Percentiles rank a stretch among this genome's conserved stretches.
These are phyloP conservation scores for Eucalyptus urophylla DNA, from an alignment of 345 rosid genomes.

Conservation along the genomic window DNA sequence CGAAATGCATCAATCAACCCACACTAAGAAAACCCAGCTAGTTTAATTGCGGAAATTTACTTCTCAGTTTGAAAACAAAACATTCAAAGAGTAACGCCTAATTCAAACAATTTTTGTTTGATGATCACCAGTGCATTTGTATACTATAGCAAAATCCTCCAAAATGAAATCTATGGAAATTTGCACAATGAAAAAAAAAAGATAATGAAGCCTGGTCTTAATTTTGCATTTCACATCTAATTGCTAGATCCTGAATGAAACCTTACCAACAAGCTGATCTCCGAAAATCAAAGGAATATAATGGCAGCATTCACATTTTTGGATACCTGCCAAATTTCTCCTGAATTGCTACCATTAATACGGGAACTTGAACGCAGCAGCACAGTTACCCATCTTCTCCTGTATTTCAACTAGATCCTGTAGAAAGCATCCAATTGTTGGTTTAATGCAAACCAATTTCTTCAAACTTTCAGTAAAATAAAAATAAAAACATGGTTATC, in stretches of 20 bases:
- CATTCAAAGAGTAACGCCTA: neutral
- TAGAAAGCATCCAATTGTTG: too few relatives aligned
- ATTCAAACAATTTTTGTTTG: neutral
- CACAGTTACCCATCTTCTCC: slow-evolving; percentile 13
- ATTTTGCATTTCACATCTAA: slow-evolving; percentile 24
- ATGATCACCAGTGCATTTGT: neutral
- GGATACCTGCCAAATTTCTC: slow-evolving; percentile 21
- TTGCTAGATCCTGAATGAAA: slow-evolving; percentile 13
- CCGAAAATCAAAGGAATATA: slow-evolving; percentile 18
- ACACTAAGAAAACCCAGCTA: neutral
- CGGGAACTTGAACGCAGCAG: slow-evolving; percentile 14
- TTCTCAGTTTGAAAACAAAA: neutral
- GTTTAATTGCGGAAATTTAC: neutral
- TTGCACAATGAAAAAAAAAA: neutral
- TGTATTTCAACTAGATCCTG: too few relatives aligned
- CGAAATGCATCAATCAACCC: neutral
- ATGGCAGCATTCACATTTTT: slow-evolving; percentile 20
- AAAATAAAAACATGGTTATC: neutral
- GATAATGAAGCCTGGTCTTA: slow-evolving; percentile 9
- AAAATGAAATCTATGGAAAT: neutral
- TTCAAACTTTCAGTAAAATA: too few relatives aligned
- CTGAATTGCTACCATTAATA: slow-evolving; percentile 16
- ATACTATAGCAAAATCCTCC: neutral
- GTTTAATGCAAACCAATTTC: too few relatives aligned
- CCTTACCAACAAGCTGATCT: slow-evolving; percentile 7